These are phyloP conservation scores for Wickerhamiella dianesei DNA, from an alignment of 805 yeast genomes.

Conservation along the genomic window DNA sequence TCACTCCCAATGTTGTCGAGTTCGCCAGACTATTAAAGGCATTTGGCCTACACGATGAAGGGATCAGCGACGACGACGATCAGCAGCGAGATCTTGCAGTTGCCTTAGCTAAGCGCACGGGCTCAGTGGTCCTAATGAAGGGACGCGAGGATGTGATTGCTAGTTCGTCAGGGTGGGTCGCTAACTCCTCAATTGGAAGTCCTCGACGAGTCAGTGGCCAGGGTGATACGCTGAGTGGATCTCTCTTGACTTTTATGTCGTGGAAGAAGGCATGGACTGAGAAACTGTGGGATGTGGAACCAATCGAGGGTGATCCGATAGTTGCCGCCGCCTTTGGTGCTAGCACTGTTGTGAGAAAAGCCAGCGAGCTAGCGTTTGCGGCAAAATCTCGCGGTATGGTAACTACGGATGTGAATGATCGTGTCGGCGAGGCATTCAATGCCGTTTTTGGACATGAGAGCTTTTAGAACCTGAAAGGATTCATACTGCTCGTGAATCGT, in stretches of 20 bases:
- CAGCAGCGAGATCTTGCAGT: slow-evolving; percentile 23
- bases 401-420: slow-evolving; percentile 64
- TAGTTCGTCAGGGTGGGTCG: slow-evolving; percentile 32
- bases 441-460: slow-evolving; percentile 27
- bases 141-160: slow-evolving; percentile 58
- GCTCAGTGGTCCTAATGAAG: slow-evolving; percentile 56
- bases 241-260: slow-evolving; percentile 65
- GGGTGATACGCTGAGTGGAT: slow-evolving; percentile 85
- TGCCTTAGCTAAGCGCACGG: slow-evolving; percentile 40
- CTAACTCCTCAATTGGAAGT: slow-evolving; percentile 46
- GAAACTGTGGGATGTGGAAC: slow-evolving; percentile 42
- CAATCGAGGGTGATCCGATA: slow-evolving; percentile 21
- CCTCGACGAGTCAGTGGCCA: slow-evolving; percentile 86
- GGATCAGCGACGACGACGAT: slow-evolving; percentile 6
- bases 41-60: slow-evolving; percentile 21
- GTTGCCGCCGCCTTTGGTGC: slow-evolving; percentile 62
- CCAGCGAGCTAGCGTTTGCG: slow-evolving; percentile 51
- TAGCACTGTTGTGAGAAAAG: slow-evolving; percentile 47
- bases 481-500: background rate
- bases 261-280: slow-evolving; percentile 61
- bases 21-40: slow-evolving; percentile 53
- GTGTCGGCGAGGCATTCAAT: slow-evolving; percentile 50
- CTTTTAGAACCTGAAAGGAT: background rate
- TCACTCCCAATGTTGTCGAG: slow-evolving; percentile 88
- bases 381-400: slow-evolving; percentile 66